Evolutionary conservation across 371 early-diverging fungal genomes (phyloP).

Genomic region (Chytridiales sp.): DNA sequence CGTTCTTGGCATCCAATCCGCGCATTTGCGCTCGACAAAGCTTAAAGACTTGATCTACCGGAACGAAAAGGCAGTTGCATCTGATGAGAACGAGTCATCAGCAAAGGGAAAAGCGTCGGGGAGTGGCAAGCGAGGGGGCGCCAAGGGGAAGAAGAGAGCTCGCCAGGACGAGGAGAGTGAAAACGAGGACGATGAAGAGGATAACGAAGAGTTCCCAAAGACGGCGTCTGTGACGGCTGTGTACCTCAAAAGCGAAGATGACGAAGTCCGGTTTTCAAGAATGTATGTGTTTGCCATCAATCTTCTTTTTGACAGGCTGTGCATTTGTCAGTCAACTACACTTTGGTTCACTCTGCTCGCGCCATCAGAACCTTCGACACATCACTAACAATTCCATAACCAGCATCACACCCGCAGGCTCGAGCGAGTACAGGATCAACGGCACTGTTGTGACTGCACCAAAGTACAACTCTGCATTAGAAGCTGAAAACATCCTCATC

Average conservation of each 20-base stretch:
- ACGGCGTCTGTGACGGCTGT: constrained; percentile 77
- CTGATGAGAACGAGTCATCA: too few species aligned
- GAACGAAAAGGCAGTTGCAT: constrained; percentile 15
- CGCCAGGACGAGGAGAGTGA: constrained; percentile 10
- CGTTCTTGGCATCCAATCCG: constrained; percentile 90
- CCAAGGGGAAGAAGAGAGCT: too few species aligned
- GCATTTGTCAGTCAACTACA: not conserved
- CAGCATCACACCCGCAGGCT: constrained; percentile 69
- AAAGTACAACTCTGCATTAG: constrained; percentile 77
- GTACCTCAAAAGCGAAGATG: constrained; percentile 62
- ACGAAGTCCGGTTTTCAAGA: constrained; percentile 63
- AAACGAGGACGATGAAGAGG: constrained; percentile 36
- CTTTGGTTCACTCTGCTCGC: not conserved
- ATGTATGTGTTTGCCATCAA: constrained; percentile 33
- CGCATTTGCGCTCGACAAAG: constrained; percentile 83
- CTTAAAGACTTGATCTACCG: constrained; percentile 91
- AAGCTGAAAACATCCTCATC: constrained; percentile 87
- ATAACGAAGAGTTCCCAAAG: constrained; percentile 28
- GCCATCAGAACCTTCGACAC: not conserved
- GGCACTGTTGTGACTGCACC: constrained; percentile 63
- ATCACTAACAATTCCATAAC: not conserved
- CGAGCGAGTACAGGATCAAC: constrained; percentile 89
- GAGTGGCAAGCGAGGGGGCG: too few species aligned
- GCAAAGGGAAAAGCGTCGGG: too few species aligned
- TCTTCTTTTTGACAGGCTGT: too few species aligned